These are phyloP conservation scores for Claviceps capensis DNA, from an alignment of 2,329 filamentous ascomycete genomes.

Conservation along the genomic window DNA sequence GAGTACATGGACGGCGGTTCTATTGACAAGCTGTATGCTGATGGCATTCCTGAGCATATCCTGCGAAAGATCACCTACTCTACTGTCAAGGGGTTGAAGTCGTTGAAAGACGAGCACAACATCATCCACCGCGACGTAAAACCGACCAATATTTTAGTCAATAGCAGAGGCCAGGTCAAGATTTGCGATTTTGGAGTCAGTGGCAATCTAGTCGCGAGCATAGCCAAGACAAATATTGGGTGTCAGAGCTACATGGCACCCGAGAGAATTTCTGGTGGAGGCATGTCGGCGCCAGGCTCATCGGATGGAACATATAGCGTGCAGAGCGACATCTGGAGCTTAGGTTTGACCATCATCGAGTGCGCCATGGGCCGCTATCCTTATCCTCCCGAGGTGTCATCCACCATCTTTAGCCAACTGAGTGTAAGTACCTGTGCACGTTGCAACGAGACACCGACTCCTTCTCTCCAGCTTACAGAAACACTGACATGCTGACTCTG, in stretches of 20 bases:
- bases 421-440: slow-evolving; percentile 49
- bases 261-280: slow-evolving; percentile 82
- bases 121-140: slow-evolving; percentile 99
- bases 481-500: slow-evolving; percentile 4
- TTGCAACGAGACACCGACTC: too few species aligned
- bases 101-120: slow-evolving; percentile 93
- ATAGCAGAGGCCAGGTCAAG: slow-evolving; percentile 82
- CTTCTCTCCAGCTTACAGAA: neutral
- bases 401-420: slow-evolving; percentile 95
- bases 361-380: slow-evolving; percentile 90
- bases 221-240: slow-evolving; percentile 96
- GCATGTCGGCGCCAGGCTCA: slow-evolving; percentile 55
- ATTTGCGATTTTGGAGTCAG: slow-evolving; percentile 98
- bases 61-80: slow-evolving; percentile 81
- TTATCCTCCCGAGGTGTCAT: slow-evolving; percentile 92
- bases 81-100: slow-evolving; percentile 83
- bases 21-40: slow-evolving; percentile 87
- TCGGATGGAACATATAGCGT: slow-evolving; percentile 86
- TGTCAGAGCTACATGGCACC: slow-evolving; percentile 99
- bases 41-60: slow-evolving; percentile 79
- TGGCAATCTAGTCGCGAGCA: slow-evolving; percentile 91
- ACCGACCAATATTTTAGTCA: slow-evolving; percentile 94
- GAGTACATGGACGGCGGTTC: slow-evolving; percentile 99
- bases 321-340: slow-evolving; percentile 94
- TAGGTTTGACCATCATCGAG: slow-evolving; percentile 89